A percentile compares a stretch with the other conserved stretches of the same genome.
Conservation (phyloP, 768 basidiomycete species). For the Hemileccinum impolitum region DNA sequence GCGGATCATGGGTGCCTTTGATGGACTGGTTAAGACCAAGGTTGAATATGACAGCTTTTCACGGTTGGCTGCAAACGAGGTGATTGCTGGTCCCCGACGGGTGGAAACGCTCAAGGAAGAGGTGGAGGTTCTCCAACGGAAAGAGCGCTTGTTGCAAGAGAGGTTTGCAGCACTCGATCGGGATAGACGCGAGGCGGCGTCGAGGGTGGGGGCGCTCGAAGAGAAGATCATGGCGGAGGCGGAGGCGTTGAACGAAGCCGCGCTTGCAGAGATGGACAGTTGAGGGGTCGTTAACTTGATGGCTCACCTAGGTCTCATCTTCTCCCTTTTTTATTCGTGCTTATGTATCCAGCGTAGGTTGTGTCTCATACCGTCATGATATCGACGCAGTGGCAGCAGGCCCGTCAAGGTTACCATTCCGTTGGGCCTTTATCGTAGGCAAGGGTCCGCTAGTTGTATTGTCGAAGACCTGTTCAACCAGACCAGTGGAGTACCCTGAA, state of each 20-base stretch:
- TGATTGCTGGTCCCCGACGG: slow-evolving; percentile 71
- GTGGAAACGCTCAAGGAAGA: slow-evolving; percentile 82
- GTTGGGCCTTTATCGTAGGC: too few species aligned
- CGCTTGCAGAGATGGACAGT: slow-evolving; percentile 60
- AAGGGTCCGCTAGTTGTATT: too few species aligned
- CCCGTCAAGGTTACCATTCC: too few species aligned
- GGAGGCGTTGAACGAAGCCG: slow-evolving; percentile 76
- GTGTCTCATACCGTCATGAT: too few species aligned
- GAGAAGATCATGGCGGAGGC: slow-evolving; percentile 86
- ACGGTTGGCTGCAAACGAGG: slow-evolving; percentile 68
- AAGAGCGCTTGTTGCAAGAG: slow-evolving; percentile 77
- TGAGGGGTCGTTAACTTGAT: too few species aligned
- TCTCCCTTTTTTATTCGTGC: slow-evolving; percentile 8
- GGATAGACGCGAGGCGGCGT: slow-evolving; percentile 60
- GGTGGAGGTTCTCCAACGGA: slow-evolving; percentile 72
- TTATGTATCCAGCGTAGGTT: slow-evolving; percentile 1
- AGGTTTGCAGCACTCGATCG: slow-evolving; percentile 79
- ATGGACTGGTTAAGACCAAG: slow-evolving; percentile 62
- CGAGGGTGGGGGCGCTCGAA: slow-evolving; percentile 62
- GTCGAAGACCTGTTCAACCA: too few species aligned
- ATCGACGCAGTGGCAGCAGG: too few species aligned
- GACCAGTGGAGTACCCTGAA: too few species aligned
- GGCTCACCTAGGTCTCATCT: too few species aligned
- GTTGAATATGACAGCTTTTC: slow-evolving; percentile 79
- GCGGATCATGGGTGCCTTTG: slow-evolving; percentile 64